Evolutionary conservation across 2,329 filamentous ascomycete species (phyloP), one percentile per base, ranked within the genome.

Genomic region (Fusarium brachygibbosum): DNA sequence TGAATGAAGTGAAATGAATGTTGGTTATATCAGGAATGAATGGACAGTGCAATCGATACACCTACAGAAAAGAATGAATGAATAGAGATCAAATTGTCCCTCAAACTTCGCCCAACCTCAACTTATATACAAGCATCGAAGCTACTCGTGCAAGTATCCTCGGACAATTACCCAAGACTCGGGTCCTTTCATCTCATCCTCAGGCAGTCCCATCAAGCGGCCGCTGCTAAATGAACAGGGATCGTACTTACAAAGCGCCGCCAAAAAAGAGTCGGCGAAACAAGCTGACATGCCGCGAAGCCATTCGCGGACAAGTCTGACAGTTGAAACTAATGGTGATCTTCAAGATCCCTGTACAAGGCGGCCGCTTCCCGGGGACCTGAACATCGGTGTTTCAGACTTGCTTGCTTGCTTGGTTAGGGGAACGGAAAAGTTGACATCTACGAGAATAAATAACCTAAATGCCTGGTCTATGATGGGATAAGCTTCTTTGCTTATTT

Each of bases 101-200:
- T 8, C 6, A n/a, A 17, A 23, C 25, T 31, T 19, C 31, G 17
- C 35, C 34, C 6, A 14, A 6, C 7, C 31, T 35, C 31, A 4
- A 45, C 52, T 42, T 62, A 68, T 65, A 64, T 60, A 14, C 14
- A 3, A 29, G 3, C 9, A 9, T 13, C 17, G 17, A 45, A 48
- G 28, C 17, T 44, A 42, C 8, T 12, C 41, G 10, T 50, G 14
- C 28, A n/a, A 44, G 13, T 21, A 51, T 25, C 11, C 21, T 14
- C 16, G 29, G 32, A 23, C 16, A 44, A 49, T 44, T 37, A 46
- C 37, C 51, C 29, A 63, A 38, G 23, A 19, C 34, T 46, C 23
- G n/a, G 31, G 13, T 50, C 63, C 72, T 52, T 73, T 74, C 63
- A 74, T 73, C 66, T 74, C 63, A 59, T 55, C 34, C n/a, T 48